Conservation (phyloP, 257 asterid genomes). For the Solanum tarapatanum region DNA sequence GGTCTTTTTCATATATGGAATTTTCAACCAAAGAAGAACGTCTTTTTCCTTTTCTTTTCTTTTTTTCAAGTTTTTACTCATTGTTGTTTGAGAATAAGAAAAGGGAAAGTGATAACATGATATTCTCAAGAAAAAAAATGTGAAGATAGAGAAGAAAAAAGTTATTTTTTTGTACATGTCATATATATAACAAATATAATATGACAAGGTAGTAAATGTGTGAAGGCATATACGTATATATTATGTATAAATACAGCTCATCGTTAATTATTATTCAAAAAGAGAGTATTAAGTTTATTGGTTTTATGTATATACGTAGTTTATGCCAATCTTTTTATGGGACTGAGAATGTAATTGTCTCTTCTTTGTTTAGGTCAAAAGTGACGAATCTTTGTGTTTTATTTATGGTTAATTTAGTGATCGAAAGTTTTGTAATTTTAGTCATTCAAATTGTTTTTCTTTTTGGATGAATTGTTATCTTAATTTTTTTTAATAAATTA, state of each 20-base stretch:
- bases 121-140: background rate
- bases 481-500: too few species aligned
- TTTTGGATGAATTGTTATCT: too few species aligned
- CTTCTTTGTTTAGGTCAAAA: background rate
- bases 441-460: too few species aligned
- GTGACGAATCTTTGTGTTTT: fast-evolving
- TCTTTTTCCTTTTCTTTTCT: background rate
- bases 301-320: too few species aligned
- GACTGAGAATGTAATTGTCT: fast-evolving
- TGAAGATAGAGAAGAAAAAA: too few species aligned
- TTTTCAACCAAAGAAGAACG: background rate
- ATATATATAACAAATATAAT: too few species aligned
- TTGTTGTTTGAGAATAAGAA: background rate
- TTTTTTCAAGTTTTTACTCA: background rate
- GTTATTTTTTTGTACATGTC: background rate
- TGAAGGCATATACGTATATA: background rate
- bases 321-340: too few species aligned
- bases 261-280: too few species aligned
- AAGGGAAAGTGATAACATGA: background rate
- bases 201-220: background rate
- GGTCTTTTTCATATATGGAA: background rate
- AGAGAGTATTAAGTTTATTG: too few species aligned
- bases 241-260: too few species aligned
- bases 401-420: too few species aligned
- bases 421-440: too few species aligned